A percentile compares a stretch with the other conserved stretches of the same genome.
phyloP scores from a whole-genome alignment of 805 yeast species.

The Kuraishia hungarica region DNA sequence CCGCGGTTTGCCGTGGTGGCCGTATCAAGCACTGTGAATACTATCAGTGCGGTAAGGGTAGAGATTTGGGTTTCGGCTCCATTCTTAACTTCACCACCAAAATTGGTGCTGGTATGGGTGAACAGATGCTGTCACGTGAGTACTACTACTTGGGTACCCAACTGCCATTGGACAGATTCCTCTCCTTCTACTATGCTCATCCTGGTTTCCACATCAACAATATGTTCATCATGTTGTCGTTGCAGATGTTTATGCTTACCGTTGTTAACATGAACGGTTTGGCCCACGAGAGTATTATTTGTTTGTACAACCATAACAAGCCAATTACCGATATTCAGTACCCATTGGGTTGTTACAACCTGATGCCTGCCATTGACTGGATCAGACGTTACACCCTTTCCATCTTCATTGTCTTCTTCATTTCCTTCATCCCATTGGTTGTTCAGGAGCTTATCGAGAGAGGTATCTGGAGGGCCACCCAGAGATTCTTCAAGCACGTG shows the following conservation, averaged over 20 bases:
- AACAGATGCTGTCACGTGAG: conserved; percentile 79
- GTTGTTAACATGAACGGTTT: conserved; percentile 64
- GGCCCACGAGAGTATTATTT: conserved; percentile 62
- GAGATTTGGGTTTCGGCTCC: conserved; percentile 84
- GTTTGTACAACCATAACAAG: conserved; percentile 54
- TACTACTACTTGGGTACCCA: conserved; percentile 77
- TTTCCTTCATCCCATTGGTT: conserved; percentile 70
- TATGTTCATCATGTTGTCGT: conserved; percentile 66
- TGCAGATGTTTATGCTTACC: conserved; percentile 64
- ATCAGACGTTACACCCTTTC: conserved; percentile 73
- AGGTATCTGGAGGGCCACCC: conserved; percentile 69
- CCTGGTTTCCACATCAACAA: conserved; percentile 83
- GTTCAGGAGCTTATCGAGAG: conserved; percentile 77
- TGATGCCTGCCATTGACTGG: conserved; percentile 73
- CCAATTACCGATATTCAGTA: conserved; percentile 59
- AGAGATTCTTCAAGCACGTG: conserved; percentile 62
- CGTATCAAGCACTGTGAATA: conserved; percentile 83
- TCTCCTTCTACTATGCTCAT: conserved; percentile 80
- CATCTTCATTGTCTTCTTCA: conserved; percentile 74
- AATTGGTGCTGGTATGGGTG: conserved; percentile 93
- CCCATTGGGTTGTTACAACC: conserved; percentile 70
- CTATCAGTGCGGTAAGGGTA: conserved; percentile 85
- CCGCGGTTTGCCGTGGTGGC: conserved; percentile 76
- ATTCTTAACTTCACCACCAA: conserved; percentile 79
- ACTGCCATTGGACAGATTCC: conserved; percentile 71